Base-by-base conservation (phyloP, 1,284 basidiomycete genomes). In the Stereum hirsutum region DNA sequence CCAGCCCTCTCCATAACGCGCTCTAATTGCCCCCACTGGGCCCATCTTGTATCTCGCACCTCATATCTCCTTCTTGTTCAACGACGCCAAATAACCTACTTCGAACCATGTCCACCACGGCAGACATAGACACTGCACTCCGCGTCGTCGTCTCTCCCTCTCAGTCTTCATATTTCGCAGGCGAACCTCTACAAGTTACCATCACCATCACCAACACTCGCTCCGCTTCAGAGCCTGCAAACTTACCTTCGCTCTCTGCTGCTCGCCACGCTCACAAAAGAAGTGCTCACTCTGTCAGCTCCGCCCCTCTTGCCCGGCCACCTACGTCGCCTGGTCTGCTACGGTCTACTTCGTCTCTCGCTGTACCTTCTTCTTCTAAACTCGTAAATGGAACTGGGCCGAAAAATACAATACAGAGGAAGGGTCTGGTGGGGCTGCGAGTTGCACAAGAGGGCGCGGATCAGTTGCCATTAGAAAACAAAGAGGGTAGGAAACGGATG, bases 81-180 rank as follows among this genome's bases (percentile, higher is more conserved):
- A 31, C 28, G 28, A 31, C 28, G 11, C 12, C 28, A 31, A 34
- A 8, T 34, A 14, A 34, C 15, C 32, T 31, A 21, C 12, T 24
- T 27, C 21, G 8, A 21, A 42, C 32, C n/a, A 49, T 46, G 46
- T 50, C 49, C n/a, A 42, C 31, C 15, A 11, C 39, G 11, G 42
- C 40, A n/a, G 42, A 47, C 45, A 15, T 42, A 35, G 75, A 77
- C 45, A 63, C 73, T 19, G 65, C 69, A 30, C 72, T 87, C 8
- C 76, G 78, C 35, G 75, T 87, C 36, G 69, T 75, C 24, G 78
- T 85, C 21, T 72, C 80, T 0, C 93, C 93, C 3, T 72, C 83
- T 0, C 85, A 92, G 50, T 87, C 89, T 0, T 89, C 89, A 0
- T 96, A 88, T 65, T 97, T 94, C 60, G 91, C 93, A 1, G 93